Evolutionary conservation across 257 asterid genomes (phyloP).

Genomic region (Dorcoceras hygrometricum): DNA sequence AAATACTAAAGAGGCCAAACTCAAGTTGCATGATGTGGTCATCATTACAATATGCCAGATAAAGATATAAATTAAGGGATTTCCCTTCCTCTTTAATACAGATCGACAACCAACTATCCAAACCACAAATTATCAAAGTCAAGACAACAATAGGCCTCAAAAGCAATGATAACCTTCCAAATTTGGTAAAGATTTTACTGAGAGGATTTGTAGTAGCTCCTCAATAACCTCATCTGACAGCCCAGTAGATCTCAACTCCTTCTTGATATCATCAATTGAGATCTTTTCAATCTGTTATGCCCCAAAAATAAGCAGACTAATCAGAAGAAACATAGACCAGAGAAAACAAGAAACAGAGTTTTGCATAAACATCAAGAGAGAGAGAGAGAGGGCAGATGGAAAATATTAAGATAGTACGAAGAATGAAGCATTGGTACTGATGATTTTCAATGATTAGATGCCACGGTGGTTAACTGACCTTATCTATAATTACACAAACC

Average conservation of each 20-base stretch:
- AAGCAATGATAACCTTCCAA: conserved; percentile 64
- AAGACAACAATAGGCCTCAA: background rate
- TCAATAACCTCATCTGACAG: conserved; percentile 84
- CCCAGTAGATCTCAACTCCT: conserved; percentile 71
- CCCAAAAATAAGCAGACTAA: background rate
- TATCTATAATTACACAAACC: conserved; percentile 89
- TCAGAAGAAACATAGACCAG: conserved; percentile 10
- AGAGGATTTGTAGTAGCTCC: conserved; percentile 76
- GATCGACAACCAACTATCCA: background rate
- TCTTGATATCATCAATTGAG: conserved; percentile 81
- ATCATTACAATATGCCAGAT: background rate
- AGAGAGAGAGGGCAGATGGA: background rate
- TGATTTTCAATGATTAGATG: conserved; percentile 5
- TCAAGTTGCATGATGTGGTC: background rate
- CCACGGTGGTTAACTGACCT: conserved; percentile 51
- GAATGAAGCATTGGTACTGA: background rate
- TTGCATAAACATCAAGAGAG: background rate
- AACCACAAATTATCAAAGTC: background rate
- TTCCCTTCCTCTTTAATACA: background rate
- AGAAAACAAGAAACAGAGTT: conserved; percentile 10
- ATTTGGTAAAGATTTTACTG: conserved; percentile 70
- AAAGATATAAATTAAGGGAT: background rate
- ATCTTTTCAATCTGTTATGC: conserved; percentile 80
- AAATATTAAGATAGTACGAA: background rate
- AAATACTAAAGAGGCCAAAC: background rate